Base-by-base conservation (phyloP, 2,329 filamentous ascomycete species). In the Celoporthe dispersa region DNA sequence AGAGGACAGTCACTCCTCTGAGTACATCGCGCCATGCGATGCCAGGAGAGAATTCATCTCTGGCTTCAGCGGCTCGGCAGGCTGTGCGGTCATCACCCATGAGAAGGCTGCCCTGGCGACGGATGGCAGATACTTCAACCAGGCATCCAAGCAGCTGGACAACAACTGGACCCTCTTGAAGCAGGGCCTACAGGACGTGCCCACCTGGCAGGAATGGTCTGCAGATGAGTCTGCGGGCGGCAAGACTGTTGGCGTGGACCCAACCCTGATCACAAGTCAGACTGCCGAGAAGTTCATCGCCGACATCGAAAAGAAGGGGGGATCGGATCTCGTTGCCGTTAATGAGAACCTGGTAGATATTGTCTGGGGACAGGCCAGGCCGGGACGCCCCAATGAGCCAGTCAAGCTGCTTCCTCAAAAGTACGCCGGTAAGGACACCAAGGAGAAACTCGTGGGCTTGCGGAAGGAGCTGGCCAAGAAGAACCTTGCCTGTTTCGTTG, bases 11-110 rank as follows among this genome's bases (percentile, higher is more conserved):
- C 96, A 99, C 80, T 93, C 95, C 75, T 98, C 95, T 75, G 96
- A 99, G 83, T 99, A 99, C 81, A 98, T 98, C 80, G 96, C 96
- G 65, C 90, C 91, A n/a, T 97, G 94, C 79, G 96, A 99, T 84
- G 94, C 88, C 72, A 90, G 96, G 75, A 91, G 96, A 84, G 93
- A 91, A 78, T 98, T 91, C 78, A 97, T 99, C 75, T 94, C 90
- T 72, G 95, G 96, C 35, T 99, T 99, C 81, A 94, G 93, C 70
- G 96, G 96, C 68, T 99, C 96, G 12, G 95, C 96, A 59, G 96
- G 96, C 70, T 97, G 93, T 73, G 96, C 94, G 53, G 91, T 99
- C 65, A 87, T 99, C 69, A 96, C 94, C 2, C 87, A 89, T 64
- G 91, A 94, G 66, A 94, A 94, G 80, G 96, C 96, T 22, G 93